These are phyloP conservation scores for Flagelloscypha sp. DNA, from an alignment of 768 basidiomycete species.

Conservation along the genomic window DNA sequence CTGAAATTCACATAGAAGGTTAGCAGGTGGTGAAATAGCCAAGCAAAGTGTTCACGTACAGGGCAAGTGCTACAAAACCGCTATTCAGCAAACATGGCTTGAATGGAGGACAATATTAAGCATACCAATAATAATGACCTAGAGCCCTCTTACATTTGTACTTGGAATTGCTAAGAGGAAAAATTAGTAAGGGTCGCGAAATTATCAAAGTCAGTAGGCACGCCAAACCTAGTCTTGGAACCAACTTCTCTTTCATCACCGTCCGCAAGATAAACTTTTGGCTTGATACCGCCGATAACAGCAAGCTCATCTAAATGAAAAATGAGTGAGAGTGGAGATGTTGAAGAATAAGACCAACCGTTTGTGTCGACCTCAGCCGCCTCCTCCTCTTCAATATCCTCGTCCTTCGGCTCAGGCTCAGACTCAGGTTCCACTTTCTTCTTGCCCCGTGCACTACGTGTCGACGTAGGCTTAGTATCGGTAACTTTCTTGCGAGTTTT, in stretches of 20 bases:
- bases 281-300: slow-evolving; percentile 44
- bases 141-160: slow-evolving; percentile 35
- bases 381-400: slow-evolving; percentile 13
- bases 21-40: background rate
- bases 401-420: slow-evolving; percentile 18
- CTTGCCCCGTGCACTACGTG: slow-evolving; percentile 18
- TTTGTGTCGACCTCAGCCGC: slow-evolving; percentile 7
- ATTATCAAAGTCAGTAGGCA: too few relatives aligned
- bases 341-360: background rate
- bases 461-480: slow-evolving; percentile 11
- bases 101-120: background rate
- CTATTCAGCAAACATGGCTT: slow-evolving; percentile 3
- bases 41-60: slow-evolving; percentile 13
- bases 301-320: slow-evolving; percentile 47
- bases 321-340: background rate
- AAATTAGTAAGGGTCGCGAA: too few relatives aligned
- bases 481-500: slow-evolving; percentile 12
- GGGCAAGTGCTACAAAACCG: slow-evolving; percentile 21
- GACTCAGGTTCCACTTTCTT: slow-evolving; percentile 14
- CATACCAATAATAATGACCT: slow-evolving; percentile 37
- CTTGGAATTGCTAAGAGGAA: slow-evolving; percentile 30
- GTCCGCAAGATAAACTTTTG: slow-evolving; percentile 36
- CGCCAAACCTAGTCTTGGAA: slow-evolving; percentile 26
- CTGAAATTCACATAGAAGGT: slow-evolving; percentile 6
- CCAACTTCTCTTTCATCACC: slow-evolving; percentile 41